A percentile compares a stretch with the other conserved stretches of the same genome.
Conservation (phyloP, 345 rosid genomes). For the Ceriops zippeliana region DNA sequence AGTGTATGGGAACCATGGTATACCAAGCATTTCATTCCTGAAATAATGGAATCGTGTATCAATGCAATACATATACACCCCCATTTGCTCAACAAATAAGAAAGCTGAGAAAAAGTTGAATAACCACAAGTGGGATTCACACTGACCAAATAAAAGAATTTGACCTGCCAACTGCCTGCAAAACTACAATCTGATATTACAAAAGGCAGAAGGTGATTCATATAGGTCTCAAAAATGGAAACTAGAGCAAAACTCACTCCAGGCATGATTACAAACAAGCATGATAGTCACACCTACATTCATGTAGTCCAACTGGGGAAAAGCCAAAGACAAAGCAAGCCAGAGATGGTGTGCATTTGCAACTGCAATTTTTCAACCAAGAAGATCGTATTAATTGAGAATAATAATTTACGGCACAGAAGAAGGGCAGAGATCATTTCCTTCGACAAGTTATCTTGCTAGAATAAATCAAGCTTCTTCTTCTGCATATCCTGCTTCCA, state of each 20-base stretch:
- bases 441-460: constrained; percentile 18
- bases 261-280: constrained; percentile 32
- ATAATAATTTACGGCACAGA: constrained; percentile 15
- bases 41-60: constrained; percentile 8
- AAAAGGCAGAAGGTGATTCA: constrained; percentile 16
- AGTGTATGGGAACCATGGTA: background rate
- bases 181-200: constrained; percentile 32
- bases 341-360: constrained; percentile 11
- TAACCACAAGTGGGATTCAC: constrained; percentile 31
- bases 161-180: constrained; percentile 25
- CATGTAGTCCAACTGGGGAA: constrained; percentile 13
- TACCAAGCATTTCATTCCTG: constrained; percentile 19
- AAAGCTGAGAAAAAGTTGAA: constrained; percentile 4
- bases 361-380: constrained; percentile 13
- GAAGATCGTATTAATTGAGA: constrained; percentile 13
- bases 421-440: constrained; percentile 17
- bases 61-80: constrained; percentile 34
- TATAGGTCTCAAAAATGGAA: background rate
- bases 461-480: constrained; percentile 79
- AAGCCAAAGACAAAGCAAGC: constrained; percentile 29
- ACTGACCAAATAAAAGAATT: constrained; percentile 37
- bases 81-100: constrained; percentile 17
- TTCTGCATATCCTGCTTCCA: constrained; percentile 98
- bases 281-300: constrained; percentile 22
- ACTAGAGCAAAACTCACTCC: constrained; percentile 28